Evolutionary conservation across 2,329 filamentous ascomycete species (phyloP), one percentile per base, ranked within the genome.

Genomic region (Lasiodiplodia hormozganensis): DNA sequence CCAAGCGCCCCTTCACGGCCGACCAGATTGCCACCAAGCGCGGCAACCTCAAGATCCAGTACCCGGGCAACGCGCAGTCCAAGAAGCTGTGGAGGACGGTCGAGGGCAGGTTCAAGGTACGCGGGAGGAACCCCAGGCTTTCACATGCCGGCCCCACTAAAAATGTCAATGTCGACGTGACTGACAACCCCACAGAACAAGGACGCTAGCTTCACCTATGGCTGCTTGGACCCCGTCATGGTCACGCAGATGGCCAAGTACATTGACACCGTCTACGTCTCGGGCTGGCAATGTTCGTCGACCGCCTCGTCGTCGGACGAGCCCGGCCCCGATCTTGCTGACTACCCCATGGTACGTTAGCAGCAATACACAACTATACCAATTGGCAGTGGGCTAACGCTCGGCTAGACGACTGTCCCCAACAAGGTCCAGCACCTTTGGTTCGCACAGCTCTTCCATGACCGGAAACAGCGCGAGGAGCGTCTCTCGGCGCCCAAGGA

Each of bases 211-310:
- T 97, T 91, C 84, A 99, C 96, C 69, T 99, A 97, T 79, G 96
- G 96, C 76, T 98, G 96, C 83, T 86, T 99, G 72, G 96, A 99
- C 79, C 96, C 96, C 12, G 97, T 97, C 68, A 97, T 97, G 92
- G 88, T 99, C 79, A 98, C 96, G 34, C 96, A 99, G 82, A 99
- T 99, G 96, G 95, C 95, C 75, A 97, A 98, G 83, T 98, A 96
- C 81, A 87, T 99, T 71, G 96, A 99, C 79, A 99, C 96, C 40
- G 93, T 99, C 79, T 99, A 99, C 81, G 96, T 99, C 71, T 98
- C 96, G 67, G 96, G 96, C 72, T 99, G 96, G 96, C 96, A 99
- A 83, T 97, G 93, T 72, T 98, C 95, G 1, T 97, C 94, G 28
- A 99, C 96, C 8, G 96, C 96, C 62, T 97, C 95, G 2, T 88